phyloP scores from a whole-genome alignment of 2,329 filamentous ascomycete species.

The Hymenoscyphus fraxineus region DNA sequence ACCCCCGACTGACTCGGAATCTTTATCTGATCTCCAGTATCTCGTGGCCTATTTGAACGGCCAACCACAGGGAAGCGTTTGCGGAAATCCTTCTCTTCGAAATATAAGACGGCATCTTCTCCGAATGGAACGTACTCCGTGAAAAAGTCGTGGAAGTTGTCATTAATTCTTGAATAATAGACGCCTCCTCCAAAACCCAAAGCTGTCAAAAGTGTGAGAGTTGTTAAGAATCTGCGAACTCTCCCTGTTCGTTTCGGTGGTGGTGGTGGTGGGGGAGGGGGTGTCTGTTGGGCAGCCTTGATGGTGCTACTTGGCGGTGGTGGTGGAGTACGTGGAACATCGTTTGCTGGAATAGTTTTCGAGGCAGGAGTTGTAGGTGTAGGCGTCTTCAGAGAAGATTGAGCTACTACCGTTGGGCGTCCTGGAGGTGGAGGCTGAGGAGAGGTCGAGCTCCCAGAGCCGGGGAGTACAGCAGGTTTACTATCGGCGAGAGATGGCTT shows the following conservation, averaged over 20 bases:
- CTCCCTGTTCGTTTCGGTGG: constrained; percentile 52
- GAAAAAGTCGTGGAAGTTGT: constrained; percentile 99
- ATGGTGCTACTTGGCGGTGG: constrained; percentile 32
- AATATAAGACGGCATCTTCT: constrained; percentile 89
- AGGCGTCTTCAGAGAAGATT: constrained; percentile 12
- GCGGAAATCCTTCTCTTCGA: constrained; percentile 91
- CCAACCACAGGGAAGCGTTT: constrained; percentile 67
- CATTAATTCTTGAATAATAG: constrained; percentile 87
- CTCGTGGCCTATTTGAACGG: constrained; percentile 36
- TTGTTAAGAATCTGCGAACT: constrained; percentile 73
- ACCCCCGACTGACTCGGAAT: constrained; percentile 84
- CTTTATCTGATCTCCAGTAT: constrained; percentile 68
- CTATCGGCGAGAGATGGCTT: constrained; percentile 47
- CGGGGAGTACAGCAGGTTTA: constrained; percentile 50
- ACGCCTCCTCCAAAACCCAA: constrained; percentile 83
- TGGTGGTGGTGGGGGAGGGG: constrained; percentile 39
- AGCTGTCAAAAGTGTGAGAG: constrained; percentile 70
- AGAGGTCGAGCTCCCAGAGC: constrained; percentile 39
- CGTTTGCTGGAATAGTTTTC: constrained; percentile 45
- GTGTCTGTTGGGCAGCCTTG: constrained; percentile 34
- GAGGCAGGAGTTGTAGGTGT: constrained; percentile 37
- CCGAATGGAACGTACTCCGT: constrained; percentile 94
- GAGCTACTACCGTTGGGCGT: not conserved
- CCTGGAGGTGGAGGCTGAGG: constrained; percentile 38
- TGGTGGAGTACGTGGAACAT: constrained; percentile 43